phyloP scores from a whole-genome alignment of 2,329 filamentous ascomycete genomes.

The Penicillium sp. region DNA sequence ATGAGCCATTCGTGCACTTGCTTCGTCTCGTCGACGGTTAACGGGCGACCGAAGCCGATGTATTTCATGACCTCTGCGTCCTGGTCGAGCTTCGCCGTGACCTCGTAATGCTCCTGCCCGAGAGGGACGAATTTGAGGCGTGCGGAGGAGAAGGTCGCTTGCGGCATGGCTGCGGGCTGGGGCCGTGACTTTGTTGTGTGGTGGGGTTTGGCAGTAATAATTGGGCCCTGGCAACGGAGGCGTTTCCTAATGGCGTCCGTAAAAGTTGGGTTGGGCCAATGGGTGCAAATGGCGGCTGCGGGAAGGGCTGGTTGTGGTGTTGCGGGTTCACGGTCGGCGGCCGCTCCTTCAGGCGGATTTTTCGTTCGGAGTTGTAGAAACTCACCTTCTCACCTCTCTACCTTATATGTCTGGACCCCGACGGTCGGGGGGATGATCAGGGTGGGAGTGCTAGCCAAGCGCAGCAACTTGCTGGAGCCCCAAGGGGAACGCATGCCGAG shows the following conservation, averaged over 20 bases:
- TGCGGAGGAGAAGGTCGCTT: conserved; percentile 2
- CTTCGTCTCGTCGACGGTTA: conserved; percentile 14
- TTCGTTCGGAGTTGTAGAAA: background rate
- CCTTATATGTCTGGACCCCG: conserved; percentile 5
- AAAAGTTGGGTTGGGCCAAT: background rate
- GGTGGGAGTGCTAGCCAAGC: background rate
- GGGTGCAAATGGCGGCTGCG: background rate
- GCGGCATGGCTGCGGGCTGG: background rate
- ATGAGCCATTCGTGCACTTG: conserved; percentile 18
- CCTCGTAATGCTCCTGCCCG: background rate
- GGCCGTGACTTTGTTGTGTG: background rate
- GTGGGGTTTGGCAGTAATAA: background rate
- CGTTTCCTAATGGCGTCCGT: background rate
- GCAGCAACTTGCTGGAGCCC: background rate
- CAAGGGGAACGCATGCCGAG: background rate
- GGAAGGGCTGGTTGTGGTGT: background rate
- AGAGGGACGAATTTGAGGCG: conserved; percentile 12
- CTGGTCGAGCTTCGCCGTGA: conserved; percentile 18
- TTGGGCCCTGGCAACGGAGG: background rate
- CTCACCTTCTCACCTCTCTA: background rate
- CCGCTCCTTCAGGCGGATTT: background rate
- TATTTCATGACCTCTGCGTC: conserved; percentile 21
- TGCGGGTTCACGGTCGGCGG: background rate
- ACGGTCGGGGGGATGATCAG: background rate
- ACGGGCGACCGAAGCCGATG: conserved; percentile 19